phyloP scores from a whole-genome alignment of 139 green algal genomes.

The Volvox africanus region DNA sequence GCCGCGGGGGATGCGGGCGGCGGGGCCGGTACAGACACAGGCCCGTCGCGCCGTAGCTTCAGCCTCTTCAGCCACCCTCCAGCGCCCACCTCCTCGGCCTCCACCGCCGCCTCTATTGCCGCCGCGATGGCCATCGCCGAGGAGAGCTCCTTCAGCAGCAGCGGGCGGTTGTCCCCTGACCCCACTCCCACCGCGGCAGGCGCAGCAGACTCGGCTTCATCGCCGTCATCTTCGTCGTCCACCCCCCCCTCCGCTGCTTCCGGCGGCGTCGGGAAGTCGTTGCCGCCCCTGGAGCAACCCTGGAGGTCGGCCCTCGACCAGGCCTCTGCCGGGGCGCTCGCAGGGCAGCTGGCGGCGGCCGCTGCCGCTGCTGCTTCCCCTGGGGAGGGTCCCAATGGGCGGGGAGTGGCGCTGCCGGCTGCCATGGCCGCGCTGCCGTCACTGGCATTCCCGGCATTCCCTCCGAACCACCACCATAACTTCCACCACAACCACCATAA shows the following conservation, averaged over 20 bases:
- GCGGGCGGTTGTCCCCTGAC: conserved; percentile 12
- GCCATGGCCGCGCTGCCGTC: not conserved
- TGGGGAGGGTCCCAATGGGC: not conserved
- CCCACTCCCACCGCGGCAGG: not conserved
- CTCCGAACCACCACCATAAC: not conserved
- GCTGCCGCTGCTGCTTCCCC: not conserved
- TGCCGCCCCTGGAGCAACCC: not conserved
- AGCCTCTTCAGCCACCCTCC: conserved; percentile 61
- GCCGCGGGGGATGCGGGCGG: not conserved
- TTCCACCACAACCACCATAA: not conserved
- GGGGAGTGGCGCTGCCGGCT: not conserved
- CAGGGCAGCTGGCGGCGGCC: not conserved
- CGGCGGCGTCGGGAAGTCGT: not conserved
- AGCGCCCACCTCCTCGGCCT: not conserved
- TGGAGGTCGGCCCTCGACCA: conserved; percentile 23
- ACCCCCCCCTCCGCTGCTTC: not conserved
- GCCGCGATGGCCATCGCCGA: not conserved
- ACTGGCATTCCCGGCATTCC: not conserved
- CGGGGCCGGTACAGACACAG: not conserved
- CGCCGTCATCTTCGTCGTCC: not conserved
- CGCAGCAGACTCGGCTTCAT: not conserved
- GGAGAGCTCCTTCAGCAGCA: not conserved
- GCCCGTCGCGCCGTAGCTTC: conserved; percentile 41
- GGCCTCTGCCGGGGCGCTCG: not conserved
- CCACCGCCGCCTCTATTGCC: not conserved